Percentiles rank a stretch among this genome's conserved stretches.
Evolutionary conservation across 2,329 filamentous ascomycete species (phyloP).

Genomic region (Gnomoniopsis smithogilvyi): DNA sequence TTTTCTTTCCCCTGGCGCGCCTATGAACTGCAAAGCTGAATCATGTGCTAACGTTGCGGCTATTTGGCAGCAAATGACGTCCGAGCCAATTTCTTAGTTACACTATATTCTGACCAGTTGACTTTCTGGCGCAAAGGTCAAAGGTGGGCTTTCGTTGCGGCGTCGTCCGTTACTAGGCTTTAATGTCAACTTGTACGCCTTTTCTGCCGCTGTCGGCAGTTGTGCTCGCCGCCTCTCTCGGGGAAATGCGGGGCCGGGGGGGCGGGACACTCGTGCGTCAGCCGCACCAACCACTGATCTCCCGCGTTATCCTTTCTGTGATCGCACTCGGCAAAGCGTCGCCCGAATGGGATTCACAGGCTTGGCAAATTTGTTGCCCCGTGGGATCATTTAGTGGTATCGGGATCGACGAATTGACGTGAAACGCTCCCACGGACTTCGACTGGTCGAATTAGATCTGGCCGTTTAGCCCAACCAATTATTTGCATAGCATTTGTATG

Average conservation of each 20-base stretch:
- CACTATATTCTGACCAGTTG: no score
- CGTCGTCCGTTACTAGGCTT: no score
- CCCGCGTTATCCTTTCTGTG: neutral
- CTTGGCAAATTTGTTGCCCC: neutral
- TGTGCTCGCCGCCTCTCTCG: neutral
- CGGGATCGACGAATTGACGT: neutral
- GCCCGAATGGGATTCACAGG: neutral
- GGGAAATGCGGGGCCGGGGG: neutral
- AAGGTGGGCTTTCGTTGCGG: no score
- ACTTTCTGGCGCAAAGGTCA: no score
- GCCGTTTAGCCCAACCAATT: neutral
- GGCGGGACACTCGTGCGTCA: neutral
- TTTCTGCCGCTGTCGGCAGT: neutral
- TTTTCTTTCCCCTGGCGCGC: neutral
- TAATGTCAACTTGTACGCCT: no score
- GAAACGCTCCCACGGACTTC: neutral
- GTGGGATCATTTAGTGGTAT: neutral
- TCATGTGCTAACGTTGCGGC: neutral
- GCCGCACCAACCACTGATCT: constrained; percentile 6
- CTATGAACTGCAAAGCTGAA: neutral
- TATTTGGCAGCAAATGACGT: neutral
- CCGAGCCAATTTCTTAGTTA: neutral
- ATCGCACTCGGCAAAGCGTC: constrained; percentile 2
- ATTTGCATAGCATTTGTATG: neutral
- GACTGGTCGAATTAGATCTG: no score